phyloP scores from a whole-genome alignment of 2,329 filamentous ascomycete genomes.

The Neurospora crassa region DNA sequence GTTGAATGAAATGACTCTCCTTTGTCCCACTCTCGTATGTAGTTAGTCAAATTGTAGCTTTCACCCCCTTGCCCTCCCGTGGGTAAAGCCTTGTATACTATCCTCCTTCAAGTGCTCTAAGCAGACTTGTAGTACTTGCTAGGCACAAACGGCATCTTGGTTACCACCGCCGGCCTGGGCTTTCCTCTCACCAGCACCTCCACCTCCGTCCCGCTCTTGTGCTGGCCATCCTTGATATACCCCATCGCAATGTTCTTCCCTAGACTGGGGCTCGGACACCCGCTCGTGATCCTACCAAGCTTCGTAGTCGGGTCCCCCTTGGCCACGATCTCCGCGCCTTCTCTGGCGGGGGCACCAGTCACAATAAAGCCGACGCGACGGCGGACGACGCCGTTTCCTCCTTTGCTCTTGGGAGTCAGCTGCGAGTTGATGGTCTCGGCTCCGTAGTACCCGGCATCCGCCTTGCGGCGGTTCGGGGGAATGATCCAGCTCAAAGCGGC shows the following conservation, averaged over 20 bases:
- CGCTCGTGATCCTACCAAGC: constrained; percentile 78
- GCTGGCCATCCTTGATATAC: constrained; percentile 70
- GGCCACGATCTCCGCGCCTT: constrained; percentile 72
- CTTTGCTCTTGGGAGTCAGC: constrained; percentile 62
- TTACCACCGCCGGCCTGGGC: constrained; percentile 62
- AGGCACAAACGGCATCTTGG: constrained; percentile 83
- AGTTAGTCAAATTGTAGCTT: background rate
- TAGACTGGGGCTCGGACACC: constrained; percentile 78
- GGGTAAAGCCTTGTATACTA: constrained; percentile 2
- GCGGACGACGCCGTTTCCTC: constrained; percentile 57
- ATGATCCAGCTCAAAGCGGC: constrained; percentile 66
- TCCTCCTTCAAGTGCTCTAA: background rate
- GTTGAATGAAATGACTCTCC: background rate
- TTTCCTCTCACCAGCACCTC: constrained; percentile 70
- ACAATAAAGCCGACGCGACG: constrained; percentile 75
- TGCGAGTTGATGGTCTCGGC: constrained; percentile 68
- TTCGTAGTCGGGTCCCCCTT: constrained; percentile 44
- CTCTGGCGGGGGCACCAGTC: constrained; percentile 78
- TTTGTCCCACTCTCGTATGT: background rate
- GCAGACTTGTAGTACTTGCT: constrained; percentile 60
- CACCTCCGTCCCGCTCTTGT: constrained; percentile 78
- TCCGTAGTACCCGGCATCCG: constrained; percentile 70
- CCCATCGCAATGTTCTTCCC: constrained; percentile 95
- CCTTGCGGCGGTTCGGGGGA: constrained; percentile 61
- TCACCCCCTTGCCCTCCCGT: constrained; percentile 4